Percentiles rank a stretch among this genome's conserved stretches.
Conservation (phyloP, 2,329 filamentous ascomycete genomes). For the Penicillium sp. region DNA sequence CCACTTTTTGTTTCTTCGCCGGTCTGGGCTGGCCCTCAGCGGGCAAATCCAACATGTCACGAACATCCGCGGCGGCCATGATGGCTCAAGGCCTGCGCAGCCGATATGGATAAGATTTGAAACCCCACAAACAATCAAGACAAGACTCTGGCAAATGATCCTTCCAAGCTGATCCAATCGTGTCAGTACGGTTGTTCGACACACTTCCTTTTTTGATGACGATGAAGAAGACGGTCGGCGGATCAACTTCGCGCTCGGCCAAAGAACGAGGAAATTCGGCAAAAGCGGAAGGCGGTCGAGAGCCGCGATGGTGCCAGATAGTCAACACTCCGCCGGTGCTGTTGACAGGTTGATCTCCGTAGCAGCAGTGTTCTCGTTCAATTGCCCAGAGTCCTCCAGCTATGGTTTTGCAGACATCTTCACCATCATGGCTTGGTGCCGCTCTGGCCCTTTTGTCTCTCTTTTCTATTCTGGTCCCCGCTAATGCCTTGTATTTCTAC, state of each 20-base stretch:
- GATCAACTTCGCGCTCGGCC: slow-evolving; percentile 17
- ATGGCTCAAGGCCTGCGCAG: slow-evolving; percentile 11
- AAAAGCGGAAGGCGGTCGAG: slow-evolving; percentile 19
- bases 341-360: slow-evolving; percentile 4
- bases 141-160: not conserved
- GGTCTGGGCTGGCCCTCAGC: slow-evolving; percentile 54
- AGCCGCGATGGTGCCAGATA: slow-evolving; percentile 22
- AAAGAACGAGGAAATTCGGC: slow-evolving; percentile 19
- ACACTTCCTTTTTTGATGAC: not conserved
- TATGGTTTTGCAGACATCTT: slow-evolving; percentile 34
- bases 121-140: not conserved
- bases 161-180: no score
- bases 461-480: slow-evolving; percentile 54
- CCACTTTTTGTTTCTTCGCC: slow-evolving; percentile 68
- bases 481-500: slow-evolving; percentile 90
- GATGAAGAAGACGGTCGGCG: slow-evolving; percentile 4
- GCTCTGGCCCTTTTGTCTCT: slow-evolving; percentile 60
- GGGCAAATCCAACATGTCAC: slow-evolving; percentile 79
- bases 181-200: not conserved
- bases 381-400: slow-evolving; percentile 9
- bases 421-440: slow-evolving; percentile 35
- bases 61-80: slow-evolving; percentile 74
- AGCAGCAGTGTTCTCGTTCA: slow-evolving; percentile 10
- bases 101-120: not conserved
- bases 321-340: slow-evolving; percentile 12